Percentiles rank a stretch among this genome's conserved stretches.
Evolutionary conservation across 2,329 filamentous ascomycete genomes (phyloP).

Genomic region (Corynespora cassiicola): DNA sequence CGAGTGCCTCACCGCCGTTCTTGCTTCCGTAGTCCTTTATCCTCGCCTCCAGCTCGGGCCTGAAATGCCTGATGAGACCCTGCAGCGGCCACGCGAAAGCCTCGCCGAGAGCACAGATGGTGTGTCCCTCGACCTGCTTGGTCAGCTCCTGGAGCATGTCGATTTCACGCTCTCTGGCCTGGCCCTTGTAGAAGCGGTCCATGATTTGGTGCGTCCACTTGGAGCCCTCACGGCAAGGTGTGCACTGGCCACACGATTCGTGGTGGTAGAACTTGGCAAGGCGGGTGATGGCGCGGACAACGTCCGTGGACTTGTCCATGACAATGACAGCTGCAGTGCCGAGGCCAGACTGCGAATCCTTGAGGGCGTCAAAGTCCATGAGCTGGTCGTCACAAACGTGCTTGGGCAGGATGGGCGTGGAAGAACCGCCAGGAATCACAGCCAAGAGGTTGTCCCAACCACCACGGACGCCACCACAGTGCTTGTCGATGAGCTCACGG

Average conservation of each 20-base stretch:
- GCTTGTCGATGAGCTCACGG: constrained; percentile 93
- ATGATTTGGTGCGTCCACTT: constrained; percentile 99
- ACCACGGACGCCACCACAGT: constrained; percentile 94
- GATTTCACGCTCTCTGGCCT: constrained; percentile 89
- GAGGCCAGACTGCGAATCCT: constrained; percentile 96
- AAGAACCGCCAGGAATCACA: constrained; percentile 94
- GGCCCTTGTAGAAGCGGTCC: constrained; percentile 91
- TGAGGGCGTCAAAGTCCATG: constrained; percentile 98
- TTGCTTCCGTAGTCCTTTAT: constrained; percentile 81
- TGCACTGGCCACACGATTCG: constrained; percentile 98
- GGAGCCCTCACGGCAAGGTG: constrained; percentile 97
- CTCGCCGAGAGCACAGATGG: constrained; percentile 96
- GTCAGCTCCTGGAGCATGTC: constrained; percentile 99
- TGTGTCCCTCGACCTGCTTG: constrained; percentile 99
- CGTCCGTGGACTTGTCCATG: constrained; percentile 97
- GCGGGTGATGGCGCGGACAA: constrained; percentile 91
- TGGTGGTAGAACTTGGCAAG: constrained; percentile 98
- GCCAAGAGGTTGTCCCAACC: constrained; percentile 98
- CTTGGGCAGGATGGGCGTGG: constrained; percentile 94
- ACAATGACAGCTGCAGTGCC: constrained; percentile 98
- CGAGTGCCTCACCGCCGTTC: constrained; percentile 75
- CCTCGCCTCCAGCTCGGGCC: constrained; percentile 90
- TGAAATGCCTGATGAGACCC: constrained; percentile 97
- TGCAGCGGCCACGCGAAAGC: constrained; percentile 99
- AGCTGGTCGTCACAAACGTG: constrained; percentile 89